Evolutionary conservation across 75 land plant species (phyloP), one percentile per base, ranked within the genome.

Genomic region (Cunninghamia lanceolata): DNA sequence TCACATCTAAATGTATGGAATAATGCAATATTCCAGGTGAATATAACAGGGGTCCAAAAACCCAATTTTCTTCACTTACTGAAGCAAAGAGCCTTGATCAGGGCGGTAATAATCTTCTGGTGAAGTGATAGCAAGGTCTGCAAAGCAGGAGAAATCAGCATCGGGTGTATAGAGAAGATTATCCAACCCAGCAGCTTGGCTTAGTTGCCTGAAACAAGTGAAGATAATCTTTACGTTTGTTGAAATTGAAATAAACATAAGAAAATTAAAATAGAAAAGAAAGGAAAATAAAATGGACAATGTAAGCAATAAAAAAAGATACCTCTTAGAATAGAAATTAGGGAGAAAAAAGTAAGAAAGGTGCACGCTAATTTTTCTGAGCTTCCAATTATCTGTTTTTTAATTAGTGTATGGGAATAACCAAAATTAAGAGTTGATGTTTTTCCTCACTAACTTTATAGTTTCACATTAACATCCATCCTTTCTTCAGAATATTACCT

Each of bases 111-210:
- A 98, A 89, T 98, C 99, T 85, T 93, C 95, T 42, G 99, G 99
- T 54, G 99, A 98, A n/a, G 97, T 88, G 17, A 98, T 91, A 84
- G 99, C 99, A 88, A 98, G 99, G 85, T 98, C 99, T 40, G 99
- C 99, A 89, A 98, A 98, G 86, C 99, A 98, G 34, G 99, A 98
- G 78, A 95, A 98, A 89, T 98, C 99, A 73, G 99, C 99, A 92
- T 98, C 99, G 74, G 99, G 97, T 71, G 99, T 97, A 81, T 98
- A 98, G 30, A 98, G 92, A 50, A 98, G 94, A 86, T 98, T 98
- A 84, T 98, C 99, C 90, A 98, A 85, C 38, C 99, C 99, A 30
- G 87, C 91, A 63, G 99, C 99, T 92, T 87, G 79, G 71, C 86
- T 87, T 87, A 94, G 68, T 87, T 95, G 95, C 95, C 99, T 97